Base-by-base conservation (phyloP, 1,284 basidiomycete species). In the Peniophora sp. region DNA sequence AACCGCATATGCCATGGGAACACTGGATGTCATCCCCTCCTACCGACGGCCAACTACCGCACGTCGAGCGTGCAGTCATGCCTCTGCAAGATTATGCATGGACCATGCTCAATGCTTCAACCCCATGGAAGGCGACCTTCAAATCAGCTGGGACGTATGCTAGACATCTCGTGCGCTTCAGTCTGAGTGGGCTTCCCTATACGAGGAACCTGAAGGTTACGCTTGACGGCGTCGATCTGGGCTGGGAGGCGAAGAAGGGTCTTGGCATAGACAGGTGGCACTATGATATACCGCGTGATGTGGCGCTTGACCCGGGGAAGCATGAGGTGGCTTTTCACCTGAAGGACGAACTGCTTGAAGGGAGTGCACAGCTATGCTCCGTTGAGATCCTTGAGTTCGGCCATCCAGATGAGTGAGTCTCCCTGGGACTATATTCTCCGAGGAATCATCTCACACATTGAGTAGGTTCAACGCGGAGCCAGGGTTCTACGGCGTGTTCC, bases 331-430 rank as follows among this genome's bases (percentile, higher is more conserved):
- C 63, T 45, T 90, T 92, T 51, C 67, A 62, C 23, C 67, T 92
- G 50, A 68, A 74, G 22, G 75, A 81, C 49, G 57, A 59, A n/a
- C 71, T 70, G 3, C 63, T 71, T 44, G 70, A 77, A 52, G 82
- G 79, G 6, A 67, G 66, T 10, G 86, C 85, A 6, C 85, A 90
- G 65, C 65, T 92, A 19, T 89, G 89, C 56, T 90, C 81, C 55
- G 70, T 81, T 2, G 89, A 92, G 63, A 68, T 90, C 3, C 65
- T 92, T 8, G 89, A 92, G 63, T 92, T 85, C 59, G 90, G 88
- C 1, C 68, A 73, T 44, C 73, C 73, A 43, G 62, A 71, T 22
- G 79, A 86, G 87, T 88, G 58, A 59, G 82, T 52, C 11, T 49
- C 19, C 25, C 2, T 9, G 17, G n/a, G 22, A 17, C 9, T 43